A percentile compares a stretch with the other conserved stretches of the same genome.
These are phyloP conservation scores for Rhizophora mangle DNA, from an alignment of 345 rosid species.

Conservation along the genomic window DNA sequence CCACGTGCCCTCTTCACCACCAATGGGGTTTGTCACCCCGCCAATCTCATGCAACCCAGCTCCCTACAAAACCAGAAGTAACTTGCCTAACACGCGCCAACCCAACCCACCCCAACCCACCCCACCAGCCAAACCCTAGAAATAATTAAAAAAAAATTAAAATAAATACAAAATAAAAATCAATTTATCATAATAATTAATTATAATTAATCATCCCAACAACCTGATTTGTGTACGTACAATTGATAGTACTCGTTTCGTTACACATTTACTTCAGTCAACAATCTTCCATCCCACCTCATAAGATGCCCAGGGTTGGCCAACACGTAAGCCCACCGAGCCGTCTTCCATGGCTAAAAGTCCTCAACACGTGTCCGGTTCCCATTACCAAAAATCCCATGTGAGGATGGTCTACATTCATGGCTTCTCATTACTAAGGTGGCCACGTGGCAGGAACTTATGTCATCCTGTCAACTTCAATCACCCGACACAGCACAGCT, in stretches of 20 bases:
- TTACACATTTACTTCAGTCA: too few species aligned
- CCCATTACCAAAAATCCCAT: background rate
- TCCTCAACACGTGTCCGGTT: background rate
- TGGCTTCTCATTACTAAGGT: background rate
- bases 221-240: too few species aligned
- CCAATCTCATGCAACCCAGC: too few species aligned
- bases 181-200: too few species aligned
- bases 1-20: too few species aligned
- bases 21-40: too few species aligned
- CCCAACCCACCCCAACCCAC: background rate
- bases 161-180: too few species aligned
- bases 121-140: background rate
- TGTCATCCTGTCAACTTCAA: constrained; percentile 23
- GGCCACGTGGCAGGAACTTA: constrained; percentile 14
- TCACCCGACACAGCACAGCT: constrained; percentile 15
- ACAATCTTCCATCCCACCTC: too few species aligned
- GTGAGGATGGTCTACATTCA: background rate
- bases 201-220: too few species aligned
- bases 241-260: too few species aligned
- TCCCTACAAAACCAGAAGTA: background rate
- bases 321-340: background rate
- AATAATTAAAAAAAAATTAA: too few species aligned
- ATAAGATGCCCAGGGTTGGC: background rate
- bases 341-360: background rate
- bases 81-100: background rate